Evolutionary conservation across 1,284 basidiomycete genomes (phyloP).

Genomic region (Pseudozyma flocculosa): DNA sequence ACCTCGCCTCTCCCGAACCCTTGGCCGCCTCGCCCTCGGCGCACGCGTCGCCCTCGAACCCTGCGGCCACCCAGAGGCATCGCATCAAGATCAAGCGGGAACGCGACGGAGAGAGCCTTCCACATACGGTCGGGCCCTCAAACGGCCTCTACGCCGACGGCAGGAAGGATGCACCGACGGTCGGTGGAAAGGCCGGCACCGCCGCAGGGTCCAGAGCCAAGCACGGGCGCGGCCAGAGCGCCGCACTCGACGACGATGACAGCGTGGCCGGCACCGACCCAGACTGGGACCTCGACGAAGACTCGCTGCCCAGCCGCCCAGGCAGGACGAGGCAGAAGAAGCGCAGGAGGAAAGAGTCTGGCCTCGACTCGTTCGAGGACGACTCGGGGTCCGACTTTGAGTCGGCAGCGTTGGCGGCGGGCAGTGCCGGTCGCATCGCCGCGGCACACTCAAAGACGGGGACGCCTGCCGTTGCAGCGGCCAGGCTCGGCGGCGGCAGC

Average conservation of each 20-base stretch:
- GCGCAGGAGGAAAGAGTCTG: constrained; percentile 26
- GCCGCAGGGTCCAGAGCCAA: constrained; percentile 8
- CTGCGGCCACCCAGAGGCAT: constrained; percentile 10
- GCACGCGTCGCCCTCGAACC: background rate
- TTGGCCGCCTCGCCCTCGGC: background rate
- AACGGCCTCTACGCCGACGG: constrained; percentile 14
- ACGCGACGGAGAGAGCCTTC: constrained; percentile 23
- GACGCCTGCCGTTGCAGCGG: background rate
- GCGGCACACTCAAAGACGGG: background rate
- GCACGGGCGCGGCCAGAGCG: constrained; percentile 15
- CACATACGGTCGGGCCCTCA: constrained; percentile 10
- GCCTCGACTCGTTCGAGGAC: constrained; percentile 27
- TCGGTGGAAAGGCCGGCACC: constrained; percentile 10
- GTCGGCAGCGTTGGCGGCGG: constrained; percentile 11
- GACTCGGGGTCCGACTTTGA: constrained; percentile 39
- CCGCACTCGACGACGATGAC: constrained; percentile 25
- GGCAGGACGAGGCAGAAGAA: constrained; percentile 42
- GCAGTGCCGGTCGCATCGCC: constrained; percentile 6
- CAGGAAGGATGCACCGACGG: background rate
- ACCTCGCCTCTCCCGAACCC: constrained; percentile 19
- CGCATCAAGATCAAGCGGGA: constrained; percentile 32
- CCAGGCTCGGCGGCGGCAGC: constrained; percentile 12
- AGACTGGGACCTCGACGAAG: constrained; percentile 44
- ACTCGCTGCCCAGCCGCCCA: constrained; percentile 39
- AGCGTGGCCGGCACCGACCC: constrained; percentile 33